These are phyloP conservation scores for Yarrowia sp. DNA, from an alignment of 805 yeast genomes.

Conservation along the genomic window DNA sequence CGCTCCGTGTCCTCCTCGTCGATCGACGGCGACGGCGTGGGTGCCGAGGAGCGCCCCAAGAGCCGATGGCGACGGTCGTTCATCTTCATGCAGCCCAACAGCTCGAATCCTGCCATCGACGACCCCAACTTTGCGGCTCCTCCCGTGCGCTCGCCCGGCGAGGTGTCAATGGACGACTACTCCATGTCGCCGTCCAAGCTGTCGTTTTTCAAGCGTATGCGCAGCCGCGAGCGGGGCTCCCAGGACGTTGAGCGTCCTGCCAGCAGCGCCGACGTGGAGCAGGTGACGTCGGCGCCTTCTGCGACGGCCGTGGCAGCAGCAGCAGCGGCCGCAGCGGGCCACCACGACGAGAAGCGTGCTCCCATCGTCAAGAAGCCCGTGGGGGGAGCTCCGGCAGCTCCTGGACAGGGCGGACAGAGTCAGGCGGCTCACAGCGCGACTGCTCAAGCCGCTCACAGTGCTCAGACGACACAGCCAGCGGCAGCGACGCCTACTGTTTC, in stretches of 20 bases:
- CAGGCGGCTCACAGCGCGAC: too few species aligned
- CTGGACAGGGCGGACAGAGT: too few species aligned
- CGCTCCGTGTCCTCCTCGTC: constrained; percentile 18
- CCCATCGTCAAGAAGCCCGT: constrained; percentile 15
- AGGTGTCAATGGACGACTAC: constrained; percentile 22
- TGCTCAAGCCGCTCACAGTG: not conserved
- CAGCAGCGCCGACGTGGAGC: not conserved
- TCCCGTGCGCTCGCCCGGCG: constrained; percentile 23
- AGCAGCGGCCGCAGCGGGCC: not conserved
- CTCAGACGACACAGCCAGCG: too few species aligned
- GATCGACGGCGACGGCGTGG: constrained; percentile 20
- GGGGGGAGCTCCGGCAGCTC: too few species aligned
- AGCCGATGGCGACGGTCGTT: constrained; percentile 27
- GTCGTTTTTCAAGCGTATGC: constrained; percentile 25
- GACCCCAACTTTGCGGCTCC: constrained; percentile 21
- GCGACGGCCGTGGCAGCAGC: not conserved
- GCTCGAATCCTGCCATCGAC: constrained; percentile 15
- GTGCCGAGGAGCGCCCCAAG: constrained; percentile 21
- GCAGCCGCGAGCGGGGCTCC: constrained; percentile 17
- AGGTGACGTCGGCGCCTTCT: not conserved
- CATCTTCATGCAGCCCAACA: constrained; percentile 25
- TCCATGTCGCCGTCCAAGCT: constrained; percentile 25
- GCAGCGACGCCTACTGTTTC: not conserved
- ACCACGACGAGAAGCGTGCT: constrained; percentile 6
- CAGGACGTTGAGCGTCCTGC: constrained; percentile 24